Conservation (phyloP, 2,329 filamentous ascomycete species). For the Bertia moriformis region DNA sequence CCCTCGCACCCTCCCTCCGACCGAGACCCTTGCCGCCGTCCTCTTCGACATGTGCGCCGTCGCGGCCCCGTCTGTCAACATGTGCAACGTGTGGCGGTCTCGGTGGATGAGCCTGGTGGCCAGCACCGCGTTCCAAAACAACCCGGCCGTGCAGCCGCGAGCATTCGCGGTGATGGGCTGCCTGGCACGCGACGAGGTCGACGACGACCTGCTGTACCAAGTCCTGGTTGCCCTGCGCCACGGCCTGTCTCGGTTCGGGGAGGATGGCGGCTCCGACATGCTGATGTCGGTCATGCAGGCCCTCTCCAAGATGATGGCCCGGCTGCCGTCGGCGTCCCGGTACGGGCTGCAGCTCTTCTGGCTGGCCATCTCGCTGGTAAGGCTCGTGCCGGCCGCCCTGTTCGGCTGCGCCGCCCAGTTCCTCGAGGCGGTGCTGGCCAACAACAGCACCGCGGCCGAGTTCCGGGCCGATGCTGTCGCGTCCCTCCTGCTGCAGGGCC, state of each 20-base stretch:
- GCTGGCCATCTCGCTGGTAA: slow-evolving; percentile 52
- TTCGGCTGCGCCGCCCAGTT: slow-evolving; percentile 55
- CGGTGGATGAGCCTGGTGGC: slow-evolving; percentile 63
- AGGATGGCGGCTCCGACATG: slow-evolving; percentile 53
- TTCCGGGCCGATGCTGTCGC: slow-evolving; percentile 45
- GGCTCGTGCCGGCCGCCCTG: slow-evolving; percentile 44
- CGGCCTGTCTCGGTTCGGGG: slow-evolving; percentile 48
- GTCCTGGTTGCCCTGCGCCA: slow-evolving; percentile 54
- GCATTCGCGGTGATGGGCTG: slow-evolving; percentile 62
- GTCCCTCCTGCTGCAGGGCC: slow-evolving; percentile 42
- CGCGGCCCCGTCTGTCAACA: slow-evolving; percentile 47
- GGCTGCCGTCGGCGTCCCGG: slow-evolving; percentile 49
- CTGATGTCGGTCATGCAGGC: slow-evolving; percentile 53
- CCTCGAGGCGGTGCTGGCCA: slow-evolving; percentile 47
- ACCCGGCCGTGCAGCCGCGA: slow-evolving; percentile 54
- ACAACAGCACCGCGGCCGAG: slow-evolving; percentile 46
- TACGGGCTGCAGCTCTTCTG: slow-evolving; percentile 59
- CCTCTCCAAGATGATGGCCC: slow-evolving; percentile 58
- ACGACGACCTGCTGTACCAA: slow-evolving; percentile 58
- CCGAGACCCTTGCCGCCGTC: slow-evolving; percentile 44
- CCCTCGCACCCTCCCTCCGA: slow-evolving; percentile 17
- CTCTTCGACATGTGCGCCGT: slow-evolving; percentile 49
- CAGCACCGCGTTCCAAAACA: slow-evolving; percentile 60
- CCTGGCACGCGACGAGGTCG: slow-evolving; percentile 55
- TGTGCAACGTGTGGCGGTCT: slow-evolving; percentile 55